Evolutionary conservation across 2,329 filamentous ascomycete genomes (phyloP), one percentile per base, ranked within the genome.

Genomic region (Periconia digitata): DNA sequence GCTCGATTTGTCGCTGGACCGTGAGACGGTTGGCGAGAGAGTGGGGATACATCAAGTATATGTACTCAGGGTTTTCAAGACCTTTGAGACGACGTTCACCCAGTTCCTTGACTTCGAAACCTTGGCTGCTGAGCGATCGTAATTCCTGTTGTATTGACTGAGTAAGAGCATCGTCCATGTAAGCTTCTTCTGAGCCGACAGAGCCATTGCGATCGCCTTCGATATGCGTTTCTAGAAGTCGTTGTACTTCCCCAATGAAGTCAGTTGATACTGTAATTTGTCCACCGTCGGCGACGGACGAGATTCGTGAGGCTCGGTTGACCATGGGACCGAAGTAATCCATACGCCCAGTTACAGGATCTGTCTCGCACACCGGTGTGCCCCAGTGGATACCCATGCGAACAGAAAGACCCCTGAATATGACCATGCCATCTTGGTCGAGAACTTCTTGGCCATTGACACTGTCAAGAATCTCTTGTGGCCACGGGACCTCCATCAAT

Each of bases 281-380:
- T 0, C 94, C 94, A 52, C 94, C 94, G 68, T 99, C 94, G 29
- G 94, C 94, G 37, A 96, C 92, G 18, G 90, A 87, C 6, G 90
- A 94, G 56, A 99, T 95, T 74, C 94, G 88, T 15, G 94, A 88
- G 0, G 94, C 90, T 66, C 95, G 92, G 74, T 99, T 99, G 64
- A 99, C 94, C 91, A 99, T 99, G 13, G 94, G 94, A 0, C 94
- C 94, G 68, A 97, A 99, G 74, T 99, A 99, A 64, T 99, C 94
- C 94, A 99, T 99, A 54, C 94, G 90, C 49, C 92, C 87, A 1
- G 94, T 99, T 42, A 99, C 92, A 0, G 94, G 94, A 71, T 99
- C 94, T 41, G 87, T 88, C 72, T 99, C 94, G 67, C 91, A 95
- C 61, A 99, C 91, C 6, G 92, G 94, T 50, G 89, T 85, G 57